A percentile compares a stretch with the other conserved stretches of the same genome.
These are phyloP conservation scores for Groenewaldozyma auringiensis DNA, from an alignment of 1,139 yeast species.

Conservation along the genomic window DNA sequence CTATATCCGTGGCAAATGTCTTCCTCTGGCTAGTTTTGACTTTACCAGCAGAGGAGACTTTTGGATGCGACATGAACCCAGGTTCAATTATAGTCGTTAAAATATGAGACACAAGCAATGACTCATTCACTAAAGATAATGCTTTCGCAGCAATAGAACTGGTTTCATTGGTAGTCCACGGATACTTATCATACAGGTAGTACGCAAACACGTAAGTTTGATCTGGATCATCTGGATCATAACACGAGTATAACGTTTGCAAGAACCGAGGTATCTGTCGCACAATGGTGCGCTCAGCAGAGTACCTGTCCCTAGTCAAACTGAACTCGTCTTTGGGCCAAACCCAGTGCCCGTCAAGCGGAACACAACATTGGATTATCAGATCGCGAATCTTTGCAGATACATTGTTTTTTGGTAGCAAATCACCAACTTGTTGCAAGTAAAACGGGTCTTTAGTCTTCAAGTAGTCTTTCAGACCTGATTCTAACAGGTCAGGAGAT, in stretches of 20 bases:
- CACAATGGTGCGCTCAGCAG: not conserved
- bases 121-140: not conserved
- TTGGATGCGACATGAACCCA: not conserved
- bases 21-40: not conserved
- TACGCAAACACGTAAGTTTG: constrained; percentile 3
- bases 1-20: not conserved
- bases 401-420: not conserved
- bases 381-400: not conserved
- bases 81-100: not conserved
- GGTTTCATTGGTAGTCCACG: constrained; percentile 5
- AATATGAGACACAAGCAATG: not conserved
- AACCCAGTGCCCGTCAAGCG: constrained; percentile 19
- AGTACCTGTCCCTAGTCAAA: not conserved
- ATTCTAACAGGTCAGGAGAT: no score
- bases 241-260: not conserved
- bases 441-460: not conserved
- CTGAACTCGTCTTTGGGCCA: constrained; percentile 16
- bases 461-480: not conserved
- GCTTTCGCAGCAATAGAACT: not conserved
- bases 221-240: not conserved
- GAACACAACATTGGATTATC: constrained; percentile 3
- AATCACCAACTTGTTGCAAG: not conserved
- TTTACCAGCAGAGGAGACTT: constrained; percentile 4
- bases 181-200: constrained; percentile 7
- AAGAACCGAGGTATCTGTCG: not conserved